Evolutionary conservation across 2,329 filamentous ascomycete species (phyloP).

Genomic region (Ophiostoma tasmaniense): DNA sequence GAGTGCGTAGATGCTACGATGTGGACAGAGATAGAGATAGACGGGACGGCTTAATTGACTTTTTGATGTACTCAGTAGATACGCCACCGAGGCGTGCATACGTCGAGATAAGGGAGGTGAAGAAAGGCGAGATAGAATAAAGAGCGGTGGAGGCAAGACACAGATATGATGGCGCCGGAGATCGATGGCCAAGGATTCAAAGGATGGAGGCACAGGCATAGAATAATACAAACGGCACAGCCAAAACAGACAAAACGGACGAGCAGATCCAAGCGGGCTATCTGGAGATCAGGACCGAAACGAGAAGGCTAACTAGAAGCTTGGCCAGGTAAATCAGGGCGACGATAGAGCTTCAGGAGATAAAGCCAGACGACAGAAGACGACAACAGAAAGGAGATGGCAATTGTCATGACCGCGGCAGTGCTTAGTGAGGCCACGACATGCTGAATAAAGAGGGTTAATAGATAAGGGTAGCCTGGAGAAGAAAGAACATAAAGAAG

Average conservation of each 20-base stretch:
- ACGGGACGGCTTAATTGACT: neutral
- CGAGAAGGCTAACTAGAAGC: neutral
- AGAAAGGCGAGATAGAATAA: neutral
- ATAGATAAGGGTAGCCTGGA: neutral
- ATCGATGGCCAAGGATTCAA: neutral
- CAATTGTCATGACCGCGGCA: too few relatives aligned
- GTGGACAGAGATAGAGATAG: too few relatives aligned
- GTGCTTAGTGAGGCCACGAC: neutral
- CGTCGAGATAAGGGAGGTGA: neutral
- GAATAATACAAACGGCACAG: neutral
- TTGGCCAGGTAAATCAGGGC: neutral
- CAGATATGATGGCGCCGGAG: neutral
- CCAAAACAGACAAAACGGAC: neutral
- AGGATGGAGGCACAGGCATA: neutral
- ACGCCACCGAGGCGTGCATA: neutral
- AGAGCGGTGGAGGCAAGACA: constrained; percentile 5
- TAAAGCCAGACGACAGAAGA: neutral
- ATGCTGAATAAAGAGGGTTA: neutral
- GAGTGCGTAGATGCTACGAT: too few relatives aligned
- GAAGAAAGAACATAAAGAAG: neutral
- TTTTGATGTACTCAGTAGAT: too few relatives aligned
- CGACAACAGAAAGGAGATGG: neutral
- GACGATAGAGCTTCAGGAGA: too few relatives aligned
- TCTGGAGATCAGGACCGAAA: neutral
- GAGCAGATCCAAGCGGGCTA: neutral